Evolutionary conservation across 305 asterid species (phyloP).

Genomic region (Fraxinus ornus): DNA sequence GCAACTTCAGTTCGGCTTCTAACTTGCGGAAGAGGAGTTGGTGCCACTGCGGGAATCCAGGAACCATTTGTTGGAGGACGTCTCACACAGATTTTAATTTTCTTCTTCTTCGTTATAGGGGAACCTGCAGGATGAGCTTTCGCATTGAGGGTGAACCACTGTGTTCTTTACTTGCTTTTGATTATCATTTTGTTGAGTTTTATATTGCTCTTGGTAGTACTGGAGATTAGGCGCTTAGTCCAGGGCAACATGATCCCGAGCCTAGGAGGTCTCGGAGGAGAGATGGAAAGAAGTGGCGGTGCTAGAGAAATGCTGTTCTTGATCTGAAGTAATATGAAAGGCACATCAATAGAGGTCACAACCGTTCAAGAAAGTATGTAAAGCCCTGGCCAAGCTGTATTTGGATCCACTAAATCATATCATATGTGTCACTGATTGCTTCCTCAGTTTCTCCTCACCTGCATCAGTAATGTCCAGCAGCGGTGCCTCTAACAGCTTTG

Average conservation of each 20-base stretch:
- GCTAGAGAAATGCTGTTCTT: slow-evolving; percentile 91
- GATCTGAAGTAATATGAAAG: slow-evolving; percentile 95
- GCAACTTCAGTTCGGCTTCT: neutral
- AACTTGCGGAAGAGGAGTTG: neutral
- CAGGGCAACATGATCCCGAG: slow-evolving; percentile 71
- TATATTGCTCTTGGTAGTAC: neutral
- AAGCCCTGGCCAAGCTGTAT: slow-evolving; percentile 79
- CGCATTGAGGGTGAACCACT: neutral
- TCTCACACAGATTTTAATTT: too few species aligned
- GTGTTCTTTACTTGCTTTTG: neutral
- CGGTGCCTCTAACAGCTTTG: slow-evolving; percentile 40
- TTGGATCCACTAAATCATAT: slow-evolving; percentile 60
- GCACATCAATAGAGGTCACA: slow-evolving; percentile 95
- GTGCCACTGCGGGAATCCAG: neutral
- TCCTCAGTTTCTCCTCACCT: slow-evolving; percentile 38
- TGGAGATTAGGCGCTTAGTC: neutral
- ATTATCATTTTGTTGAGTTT: neutral
- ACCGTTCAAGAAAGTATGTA: slow-evolving; percentile 99
- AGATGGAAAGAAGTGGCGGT: slow-evolving; percentile 98
- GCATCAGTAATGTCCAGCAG: slow-evolving; percentile 50
- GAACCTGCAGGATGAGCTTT: neutral
- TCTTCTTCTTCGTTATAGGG: neutral
- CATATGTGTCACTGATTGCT: slow-evolving; percentile 41
- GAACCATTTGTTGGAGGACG: neutral
- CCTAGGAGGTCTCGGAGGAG: slow-evolving; percentile 92